phyloP scores from a whole-genome alignment of 75 land plant species.

The Cryptomeria japonica region DNA sequence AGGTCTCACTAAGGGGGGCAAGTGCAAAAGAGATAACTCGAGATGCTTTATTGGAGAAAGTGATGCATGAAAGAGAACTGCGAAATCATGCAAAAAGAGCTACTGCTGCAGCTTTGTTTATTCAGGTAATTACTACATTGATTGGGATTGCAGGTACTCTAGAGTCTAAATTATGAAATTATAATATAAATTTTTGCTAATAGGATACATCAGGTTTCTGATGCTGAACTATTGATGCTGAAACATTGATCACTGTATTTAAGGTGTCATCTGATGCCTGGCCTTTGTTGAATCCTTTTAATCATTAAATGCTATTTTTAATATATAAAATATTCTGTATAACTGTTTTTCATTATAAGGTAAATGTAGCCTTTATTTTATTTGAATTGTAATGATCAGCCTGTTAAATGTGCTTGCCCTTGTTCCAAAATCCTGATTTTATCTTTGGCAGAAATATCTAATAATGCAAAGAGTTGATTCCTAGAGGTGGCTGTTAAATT shows the following conservation, averaged over 20 bases:
- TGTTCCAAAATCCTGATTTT: neutral
- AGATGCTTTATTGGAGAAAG: slow-evolving; percentile 82
- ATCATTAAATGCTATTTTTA: neutral
- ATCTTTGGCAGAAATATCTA: neutral
- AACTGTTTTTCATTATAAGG: neutral
- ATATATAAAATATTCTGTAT: neutral
- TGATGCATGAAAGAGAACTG: slow-evolving; percentile 62
- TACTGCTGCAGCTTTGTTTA: slow-evolving; percentile 57
- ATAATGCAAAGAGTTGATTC: neutral
- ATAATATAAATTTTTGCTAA: neutral
- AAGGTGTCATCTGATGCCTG: slow-evolving; percentile 4
- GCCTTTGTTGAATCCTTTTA: neutral
- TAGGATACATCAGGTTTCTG: neutral
- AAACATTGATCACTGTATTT: slow-evolving; percentile 1
- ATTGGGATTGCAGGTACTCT: neutral
- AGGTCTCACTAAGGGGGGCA: slow-evolving; percentile 92
- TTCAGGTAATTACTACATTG: slow-evolving; percentile 51
- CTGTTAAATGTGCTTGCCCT: slow-evolving; percentile 6
- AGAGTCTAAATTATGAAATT: neutral
- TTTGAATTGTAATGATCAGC: neutral
- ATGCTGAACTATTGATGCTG: slow-evolving; percentile 7
- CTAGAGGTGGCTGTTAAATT: neutral
- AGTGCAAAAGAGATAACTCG: slow-evolving; percentile 81
- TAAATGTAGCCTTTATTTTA: neutral
- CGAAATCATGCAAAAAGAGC: slow-evolving; percentile 52